Conservation (phyloP, 495 filamentous ascomycete species). For the Hyaloscypha bicolor region DNA sequence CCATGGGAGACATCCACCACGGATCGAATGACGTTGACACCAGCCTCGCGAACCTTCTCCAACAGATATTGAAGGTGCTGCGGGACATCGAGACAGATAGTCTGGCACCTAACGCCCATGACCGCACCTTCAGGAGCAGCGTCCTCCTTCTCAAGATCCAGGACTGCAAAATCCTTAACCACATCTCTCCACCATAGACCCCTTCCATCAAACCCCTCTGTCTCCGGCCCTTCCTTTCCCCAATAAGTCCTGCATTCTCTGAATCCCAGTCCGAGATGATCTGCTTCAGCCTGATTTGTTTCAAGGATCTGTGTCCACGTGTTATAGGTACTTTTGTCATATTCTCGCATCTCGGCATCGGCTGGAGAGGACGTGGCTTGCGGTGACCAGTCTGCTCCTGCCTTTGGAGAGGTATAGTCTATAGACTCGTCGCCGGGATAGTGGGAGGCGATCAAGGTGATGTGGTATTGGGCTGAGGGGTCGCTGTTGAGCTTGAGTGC, state of each 20-base stretch:
- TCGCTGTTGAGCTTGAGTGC: constrained; percentile 39
- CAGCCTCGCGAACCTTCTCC: constrained; percentile 6
- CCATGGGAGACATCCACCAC: constrained; percentile 10
- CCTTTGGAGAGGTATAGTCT: constrained; percentile 24
- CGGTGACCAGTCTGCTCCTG: constrained; percentile 26
- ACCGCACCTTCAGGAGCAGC: constrained; percentile 4
- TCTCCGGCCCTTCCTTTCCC: constrained; percentile 21
- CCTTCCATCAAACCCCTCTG: constrained; percentile 7
- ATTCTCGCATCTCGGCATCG: constrained; percentile 27
- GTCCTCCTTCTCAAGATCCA: constrained; percentile 15
- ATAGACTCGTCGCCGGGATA: constrained; percentile 33
- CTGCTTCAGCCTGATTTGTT: background rate
- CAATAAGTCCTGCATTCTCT: constrained; percentile 16
- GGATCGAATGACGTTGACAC: constrained; percentile 14
- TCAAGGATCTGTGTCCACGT: constrained; percentile 40
- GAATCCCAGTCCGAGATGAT: constrained; percentile 19
- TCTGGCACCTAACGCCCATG: constrained; percentile 22
- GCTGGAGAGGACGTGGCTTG: constrained; percentile 5
- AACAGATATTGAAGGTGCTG: constrained; percentile 19
- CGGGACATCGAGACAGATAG: constrained; percentile 24
- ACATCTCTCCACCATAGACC: constrained; percentile 29
- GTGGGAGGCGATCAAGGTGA: constrained; percentile 44
- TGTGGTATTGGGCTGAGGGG: constrained; percentile 25
- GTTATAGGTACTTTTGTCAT: constrained; percentile 54
- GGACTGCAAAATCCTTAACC: constrained; percentile 19